Evolutionary conservation across 306 rosid genomes (phyloP).

Genomic region (Echinosophora koreensis): DNA sequence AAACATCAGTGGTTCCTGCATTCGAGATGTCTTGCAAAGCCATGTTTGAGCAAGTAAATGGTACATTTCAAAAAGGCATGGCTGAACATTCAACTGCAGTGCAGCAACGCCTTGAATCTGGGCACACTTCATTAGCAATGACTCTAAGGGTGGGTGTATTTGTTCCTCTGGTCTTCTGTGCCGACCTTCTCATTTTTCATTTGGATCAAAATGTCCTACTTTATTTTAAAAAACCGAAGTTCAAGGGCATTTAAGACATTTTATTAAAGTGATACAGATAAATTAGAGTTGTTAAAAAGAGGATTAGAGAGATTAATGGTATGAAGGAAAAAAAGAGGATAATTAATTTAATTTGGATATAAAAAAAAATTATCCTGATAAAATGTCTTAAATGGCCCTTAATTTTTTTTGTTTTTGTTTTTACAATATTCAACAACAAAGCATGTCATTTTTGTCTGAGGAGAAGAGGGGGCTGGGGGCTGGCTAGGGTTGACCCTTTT

Average conservation of each 20-base stretch:
- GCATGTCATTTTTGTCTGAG: too few species aligned
- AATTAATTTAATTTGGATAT: conserved; percentile 14
- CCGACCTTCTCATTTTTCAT: conserved; percentile 30
- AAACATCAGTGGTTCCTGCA: conserved; percentile 81
- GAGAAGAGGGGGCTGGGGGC: too few species aligned
- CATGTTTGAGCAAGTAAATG: conserved; percentile 97
- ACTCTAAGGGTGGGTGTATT: conserved; percentile 74
- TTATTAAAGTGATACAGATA: conserved; percentile 10
- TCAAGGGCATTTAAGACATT: neutral
- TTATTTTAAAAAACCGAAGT: neutral
- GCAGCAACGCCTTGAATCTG: conserved; percentile 85
- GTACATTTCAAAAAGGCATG: conserved; percentile 96
- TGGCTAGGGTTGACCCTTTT: neutral
- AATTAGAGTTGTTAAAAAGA: conserved; percentile 16
- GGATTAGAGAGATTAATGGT: neutral
- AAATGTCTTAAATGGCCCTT: neutral
- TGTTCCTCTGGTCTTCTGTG: conserved; percentile 29
- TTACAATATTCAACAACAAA: neutral
- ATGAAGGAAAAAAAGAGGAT: neutral
- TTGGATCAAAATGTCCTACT: neutral
- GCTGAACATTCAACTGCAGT: conserved; percentile 78
- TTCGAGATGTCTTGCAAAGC: conserved; percentile 94
- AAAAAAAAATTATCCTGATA: neutral
- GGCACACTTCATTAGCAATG: conserved; percentile 81
- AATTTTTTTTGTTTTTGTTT: too few species aligned